A percentile compares a stretch with the other conserved stretches of the same genome.
phyloP scores from a whole-genome alignment of 2,329 filamentous ascomycete species.

The Calonectria hawksworthii region DNA sequence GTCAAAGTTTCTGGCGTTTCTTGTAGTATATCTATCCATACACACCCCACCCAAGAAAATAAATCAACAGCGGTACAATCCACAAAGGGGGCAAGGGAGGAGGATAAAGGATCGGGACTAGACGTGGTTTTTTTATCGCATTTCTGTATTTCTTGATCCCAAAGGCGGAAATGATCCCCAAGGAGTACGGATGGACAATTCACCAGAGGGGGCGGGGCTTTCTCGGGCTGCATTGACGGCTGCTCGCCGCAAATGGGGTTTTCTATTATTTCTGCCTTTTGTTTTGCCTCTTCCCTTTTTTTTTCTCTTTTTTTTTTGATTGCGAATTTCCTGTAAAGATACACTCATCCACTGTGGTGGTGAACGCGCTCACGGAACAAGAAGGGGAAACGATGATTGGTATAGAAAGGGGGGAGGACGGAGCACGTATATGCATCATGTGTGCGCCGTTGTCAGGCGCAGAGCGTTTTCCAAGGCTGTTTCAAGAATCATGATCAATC shows the following conservation, averaged over 20 bases:
- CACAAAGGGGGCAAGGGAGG: background rate
- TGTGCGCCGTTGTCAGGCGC: slow-evolving; percentile 2
- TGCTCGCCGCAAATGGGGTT: background rate
- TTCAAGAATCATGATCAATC: background rate
- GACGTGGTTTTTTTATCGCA: background rate
- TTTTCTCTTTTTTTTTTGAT: background rate
- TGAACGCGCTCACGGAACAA: background rate
- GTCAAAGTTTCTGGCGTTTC: slow-evolving; percentile 44
- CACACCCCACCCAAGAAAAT: slow-evolving; percentile 16
- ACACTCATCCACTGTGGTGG: slow-evolving; percentile 10
- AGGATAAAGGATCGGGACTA: background rate
- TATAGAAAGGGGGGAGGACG: slow-evolving; percentile 18
- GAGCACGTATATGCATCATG: slow-evolving; percentile 14
- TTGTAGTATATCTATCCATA: slow-evolving; percentile 38
- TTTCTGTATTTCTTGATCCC: background rate
- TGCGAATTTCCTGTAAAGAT: slow-evolving; percentile 20
- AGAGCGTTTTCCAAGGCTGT: slow-evolving; percentile 4
- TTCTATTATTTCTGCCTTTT: slow-evolving; percentile 7
- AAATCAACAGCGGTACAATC: slow-evolving; percentile 11
- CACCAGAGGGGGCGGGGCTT: slow-evolving; percentile 11
- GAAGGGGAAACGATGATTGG: slow-evolving; percentile 7
- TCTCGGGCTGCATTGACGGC: slow-evolving; percentile 1
- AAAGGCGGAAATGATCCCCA: background rate
- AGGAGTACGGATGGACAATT: slow-evolving; percentile 19
- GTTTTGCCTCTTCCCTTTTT: background rate